phyloP scores from a whole-genome alignment of 2,329 filamentous ascomycete species.

The Zymoseptoria ardabiliae region DNA sequence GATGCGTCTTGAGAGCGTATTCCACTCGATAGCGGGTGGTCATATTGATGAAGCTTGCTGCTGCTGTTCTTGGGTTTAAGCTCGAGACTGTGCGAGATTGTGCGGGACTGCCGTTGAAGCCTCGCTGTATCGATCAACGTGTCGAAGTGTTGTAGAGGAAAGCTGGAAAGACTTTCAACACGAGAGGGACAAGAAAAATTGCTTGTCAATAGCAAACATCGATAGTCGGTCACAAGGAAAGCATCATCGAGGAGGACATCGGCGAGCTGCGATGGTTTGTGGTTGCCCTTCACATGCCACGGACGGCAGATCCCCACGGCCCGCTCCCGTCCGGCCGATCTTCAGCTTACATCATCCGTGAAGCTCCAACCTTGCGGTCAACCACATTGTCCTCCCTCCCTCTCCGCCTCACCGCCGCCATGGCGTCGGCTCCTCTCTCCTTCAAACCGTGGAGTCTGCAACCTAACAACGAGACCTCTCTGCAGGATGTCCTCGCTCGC shows the following conservation, averaged over 20 bases:
- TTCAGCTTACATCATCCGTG: not conserved
- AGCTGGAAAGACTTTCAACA: no score
- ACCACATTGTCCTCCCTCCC: slow-evolving; percentile 34
- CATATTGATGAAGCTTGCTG: slow-evolving; percentile 17
- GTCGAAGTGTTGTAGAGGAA: no score
- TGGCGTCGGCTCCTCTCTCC: slow-evolving; percentile 28
- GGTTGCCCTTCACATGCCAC: not conserved
- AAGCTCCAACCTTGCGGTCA: not conserved
- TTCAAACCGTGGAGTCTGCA: slow-evolving; percentile 56
- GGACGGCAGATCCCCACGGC: not conserved
- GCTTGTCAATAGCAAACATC: not conserved
- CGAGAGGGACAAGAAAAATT: no score
- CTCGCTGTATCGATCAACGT: no score
- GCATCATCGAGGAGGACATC: not conserved
- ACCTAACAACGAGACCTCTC: slow-evolving; percentile 50
- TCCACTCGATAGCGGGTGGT: slow-evolving; percentile 35
- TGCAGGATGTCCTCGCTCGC: slow-evolving; percentile 71
- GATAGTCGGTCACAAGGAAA: no score
- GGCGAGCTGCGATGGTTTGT: not conserved
- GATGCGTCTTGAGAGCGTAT: slow-evolving; percentile 68
- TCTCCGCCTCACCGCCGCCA: not conserved
- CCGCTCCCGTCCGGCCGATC: not conserved
- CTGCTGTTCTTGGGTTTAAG: not conserved
- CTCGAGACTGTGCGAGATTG: no score
- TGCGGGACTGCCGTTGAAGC: no score